These are phyloP conservation scores for Scortechinia acanthostroma DNA, from an alignment of 2,329 filamentous ascomycete genomes.

Conservation along the genomic window DNA sequence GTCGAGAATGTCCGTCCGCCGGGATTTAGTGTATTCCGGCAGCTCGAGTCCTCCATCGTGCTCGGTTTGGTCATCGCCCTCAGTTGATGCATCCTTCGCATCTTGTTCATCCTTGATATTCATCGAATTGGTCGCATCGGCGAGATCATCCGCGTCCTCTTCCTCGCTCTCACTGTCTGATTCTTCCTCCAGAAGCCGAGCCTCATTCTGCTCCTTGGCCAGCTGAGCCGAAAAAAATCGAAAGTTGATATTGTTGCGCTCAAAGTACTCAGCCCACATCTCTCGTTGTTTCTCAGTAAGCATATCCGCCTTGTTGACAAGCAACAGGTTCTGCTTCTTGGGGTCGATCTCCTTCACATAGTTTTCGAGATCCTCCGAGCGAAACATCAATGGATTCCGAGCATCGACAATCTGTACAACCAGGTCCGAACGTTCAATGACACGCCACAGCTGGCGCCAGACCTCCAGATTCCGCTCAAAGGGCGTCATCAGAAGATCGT, in stretches of 20 bases:
- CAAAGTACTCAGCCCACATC: conserved; percentile 82
- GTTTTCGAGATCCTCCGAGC: conserved; percentile 83
- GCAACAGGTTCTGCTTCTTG: conserved; percentile 80
- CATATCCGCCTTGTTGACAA: conserved; percentile 99
- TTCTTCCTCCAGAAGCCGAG: conserved; percentile 45
- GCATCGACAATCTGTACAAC: conserved; percentile 98
- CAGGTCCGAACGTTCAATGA: conserved; percentile 91
- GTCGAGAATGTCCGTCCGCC: conserved; percentile 73
- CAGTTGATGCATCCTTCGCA: conserved; percentile 17
- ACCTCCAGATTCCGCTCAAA: conserved; percentile 97
- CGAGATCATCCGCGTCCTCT: conserved; percentile 15
- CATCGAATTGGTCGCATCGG: conserved; percentile 8
- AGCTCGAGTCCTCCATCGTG: conserved; percentile 24
- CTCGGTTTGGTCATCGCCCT: conserved; percentile 24
- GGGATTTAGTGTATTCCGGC: conserved; percentile 32
- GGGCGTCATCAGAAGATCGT: conserved; percentile 92
- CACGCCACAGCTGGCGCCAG: conserved; percentile 95
- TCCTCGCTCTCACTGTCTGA: conserved; percentile 24
- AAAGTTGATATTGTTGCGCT: conserved; percentile 74
- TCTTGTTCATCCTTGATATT: conserved; percentile 11
- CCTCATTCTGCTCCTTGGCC: conserved; percentile 82
- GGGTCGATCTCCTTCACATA: conserved; percentile 91
- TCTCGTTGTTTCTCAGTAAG: conserved; percentile 80
- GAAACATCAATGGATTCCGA: conserved; percentile 85
- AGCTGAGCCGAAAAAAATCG: conserved; percentile 92